phyloP scores from a whole-genome alignment of 495 filamentous ascomycete species.

The Aspergillus coremiiformis region DNA sequence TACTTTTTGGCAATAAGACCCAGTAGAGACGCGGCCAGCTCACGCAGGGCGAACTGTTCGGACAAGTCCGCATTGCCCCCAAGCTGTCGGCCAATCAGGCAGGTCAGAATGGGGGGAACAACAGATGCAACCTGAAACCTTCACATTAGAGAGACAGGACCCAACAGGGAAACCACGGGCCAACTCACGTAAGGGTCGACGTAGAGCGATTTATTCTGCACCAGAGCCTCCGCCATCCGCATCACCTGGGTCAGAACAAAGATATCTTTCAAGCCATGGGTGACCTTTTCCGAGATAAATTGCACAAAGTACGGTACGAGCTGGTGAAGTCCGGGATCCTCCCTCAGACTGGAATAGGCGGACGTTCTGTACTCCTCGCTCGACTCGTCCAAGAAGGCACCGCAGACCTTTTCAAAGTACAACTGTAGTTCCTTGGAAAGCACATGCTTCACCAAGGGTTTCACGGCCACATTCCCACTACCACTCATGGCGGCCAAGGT shows the following conservation, averaged over 20 bases:
- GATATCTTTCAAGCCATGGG: slow-evolving; percentile 76
- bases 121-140: slow-evolving; percentile 55
- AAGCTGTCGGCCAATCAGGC: slow-evolving; percentile 78
- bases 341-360: slow-evolving; percentile 68
- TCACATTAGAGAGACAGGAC: background rate
- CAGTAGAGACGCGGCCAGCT: slow-evolving; percentile 73
- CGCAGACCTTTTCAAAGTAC: slow-evolving; percentile 93
- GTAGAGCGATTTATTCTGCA: slow-evolving; percentile 74
- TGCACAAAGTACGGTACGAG: slow-evolving; percentile 92
- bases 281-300: slow-evolving; percentile 90
- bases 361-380: slow-evolving; percentile 81
- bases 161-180: background rate
- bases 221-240: slow-evolving; percentile 73
- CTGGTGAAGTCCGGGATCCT: slow-evolving; percentile 90
- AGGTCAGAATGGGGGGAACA: slow-evolving; percentile 84
- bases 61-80: slow-evolving; percentile 45
- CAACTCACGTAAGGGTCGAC: slow-evolving; percentile 75
- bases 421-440: slow-evolving; percentile 90
- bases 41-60: slow-evolving; percentile 74
- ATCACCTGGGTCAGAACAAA: slow-evolving; percentile 87
- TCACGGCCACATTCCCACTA: slow-evolving; percentile 71
- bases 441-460: slow-evolving; percentile 89
- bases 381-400: slow-evolving; percentile 73
- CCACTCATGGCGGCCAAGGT: slow-evolving; percentile 75
- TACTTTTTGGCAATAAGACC: slow-evolving; percentile 67